Base-by-base conservation (phyloP, 2,329 filamentous ascomycete species). In the Epichloe uncinata region DNA sequence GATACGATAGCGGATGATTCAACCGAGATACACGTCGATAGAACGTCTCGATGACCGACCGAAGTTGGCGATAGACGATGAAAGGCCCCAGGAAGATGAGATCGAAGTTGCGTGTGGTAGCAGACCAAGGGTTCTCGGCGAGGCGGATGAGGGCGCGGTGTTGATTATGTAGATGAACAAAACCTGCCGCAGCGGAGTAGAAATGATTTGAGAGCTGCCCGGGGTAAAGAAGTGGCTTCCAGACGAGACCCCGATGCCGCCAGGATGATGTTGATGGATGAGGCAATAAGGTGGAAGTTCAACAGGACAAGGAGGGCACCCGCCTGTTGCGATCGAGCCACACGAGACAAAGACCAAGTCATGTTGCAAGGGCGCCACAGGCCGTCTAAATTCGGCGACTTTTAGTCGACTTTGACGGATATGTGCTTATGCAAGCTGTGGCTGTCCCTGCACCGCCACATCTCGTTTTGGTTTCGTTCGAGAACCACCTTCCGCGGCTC, bases 171-270 rank as follows among this genome's bases (percentile, higher is more conserved):
- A 34, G n/a, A 46, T 35, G 34, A 18, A 15, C 26, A 42, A 22
- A 42, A 37, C 37, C 13, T 48, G 50, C 16, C 45, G 42, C 34
- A 47, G 20, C n/a, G 33, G 7, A 12, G 46, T 52, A 45, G 47
- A 41, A 47, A 50, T 47, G 38, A 49, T 30, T 15, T 15, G 46
- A 45, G 16, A 42, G 40, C 47, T 42, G 22, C 33, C 44, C 44
- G 20, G 38, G 40, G 20, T 33, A 26, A 35, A 30, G 42, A 35
- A 30, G 42, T 45, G 44, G 51, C 48, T 45, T 44, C 44, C 45
- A 40, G 47, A 45, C 48, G 51, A 47, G 43, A 48, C 34, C 47
- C 44, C 44, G 40, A 45, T 34, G 35, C 35, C 48, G 41, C 38
- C 43, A 40, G 48, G 37, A 49, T 44, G 22, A 43, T 42, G 37